A percentile compares a stretch with the other conserved stretches of the same genome.
Evolutionary conservation across 257 asterid genomes (phyloP).

Genomic region (Solanum habrochaites): DNA sequence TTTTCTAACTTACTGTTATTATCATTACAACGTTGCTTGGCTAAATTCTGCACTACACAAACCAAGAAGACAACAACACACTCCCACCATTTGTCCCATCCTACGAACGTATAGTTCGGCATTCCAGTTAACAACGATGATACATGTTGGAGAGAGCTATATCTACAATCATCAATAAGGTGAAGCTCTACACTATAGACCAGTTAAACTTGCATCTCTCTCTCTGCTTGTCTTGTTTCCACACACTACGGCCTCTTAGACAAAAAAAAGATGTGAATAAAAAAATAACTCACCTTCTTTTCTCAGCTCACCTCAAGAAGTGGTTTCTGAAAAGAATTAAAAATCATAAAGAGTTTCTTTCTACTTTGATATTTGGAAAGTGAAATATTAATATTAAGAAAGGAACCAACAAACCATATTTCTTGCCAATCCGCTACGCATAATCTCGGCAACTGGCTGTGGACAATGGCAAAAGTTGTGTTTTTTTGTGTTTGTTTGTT

Average conservation of each 20-base stretch:
- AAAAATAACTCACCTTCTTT: background rate
- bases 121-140: background rate
- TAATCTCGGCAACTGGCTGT: constrained; percentile 77
- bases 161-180: background rate
- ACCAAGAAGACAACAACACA: too few species aligned
- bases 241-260: too few species aligned
- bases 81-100: background rate
- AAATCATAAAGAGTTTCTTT: too few species aligned
- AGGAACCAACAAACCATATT: constrained; percentile 45
- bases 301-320: background rate
- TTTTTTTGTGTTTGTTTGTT: too few species aligned
- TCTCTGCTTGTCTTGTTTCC: too few species aligned
- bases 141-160: background rate
- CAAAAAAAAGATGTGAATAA: too few species aligned
- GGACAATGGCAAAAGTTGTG: constrained; percentile 71
- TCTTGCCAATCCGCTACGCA: constrained; percentile 56
- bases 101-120: background rate
- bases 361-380: background rate
- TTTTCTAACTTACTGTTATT: background rate
- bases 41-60: background rate
- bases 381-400: background rate
- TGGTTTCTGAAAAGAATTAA: background rate
- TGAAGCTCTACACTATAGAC: background rate
- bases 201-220: background rate
- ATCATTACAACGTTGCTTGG: background rate